Base-by-base conservation (phyloP, 2,329 filamentous ascomycete species). In the Exophiala viscosa region DNA sequence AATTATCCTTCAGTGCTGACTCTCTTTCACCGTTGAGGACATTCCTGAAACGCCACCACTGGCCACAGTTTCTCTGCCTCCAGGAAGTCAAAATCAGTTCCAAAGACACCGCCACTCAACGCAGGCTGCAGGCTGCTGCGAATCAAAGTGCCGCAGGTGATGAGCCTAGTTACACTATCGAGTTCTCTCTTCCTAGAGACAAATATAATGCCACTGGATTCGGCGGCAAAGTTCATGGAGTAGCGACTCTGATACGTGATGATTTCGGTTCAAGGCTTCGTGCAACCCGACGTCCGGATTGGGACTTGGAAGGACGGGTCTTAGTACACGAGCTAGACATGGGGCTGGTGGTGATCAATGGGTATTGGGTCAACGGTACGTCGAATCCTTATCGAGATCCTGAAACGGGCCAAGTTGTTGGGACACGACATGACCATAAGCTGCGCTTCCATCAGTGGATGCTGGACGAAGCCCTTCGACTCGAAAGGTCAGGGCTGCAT, bases 291-390 rank as follows among this genome's bases (percentile, higher is more conserved):
- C 69, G 67, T 0, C 75, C 77, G 0, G 64, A 70, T 8, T 81
- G 76, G 78, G 78, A 81, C 48, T 59, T 66, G 1, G 78, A 81
- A 68, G 78, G 78, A 3, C 70, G 78, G 0, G 69, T 81, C 4
- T 67, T 72, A n/a, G 66, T 81, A 17, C 60, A 62, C 35, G 55
- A 60, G 38, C 45, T 59, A 20, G 31, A 47, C 17, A 28, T 20
- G 10, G 45, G 40, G 3, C 36, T 62, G 15, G 56, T 57, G 10
- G 63, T 82, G 17, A 69, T 79, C 61, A 80, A 81, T 57, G 69
- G 79, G 28, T 81, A 80, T 59, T 74, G 76, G 36, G 73, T 79
- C 10, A 81, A 80, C 59, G 78, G 78, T 2, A 81, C 78, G 0
- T 65, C 70, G 6, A 59, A 58, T 36, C 54, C 58, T 14, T 62